Evolutionary conservation across 345 rosid species (phyloP).

Genomic region (Eucalyptus pauciflora): DNA sequence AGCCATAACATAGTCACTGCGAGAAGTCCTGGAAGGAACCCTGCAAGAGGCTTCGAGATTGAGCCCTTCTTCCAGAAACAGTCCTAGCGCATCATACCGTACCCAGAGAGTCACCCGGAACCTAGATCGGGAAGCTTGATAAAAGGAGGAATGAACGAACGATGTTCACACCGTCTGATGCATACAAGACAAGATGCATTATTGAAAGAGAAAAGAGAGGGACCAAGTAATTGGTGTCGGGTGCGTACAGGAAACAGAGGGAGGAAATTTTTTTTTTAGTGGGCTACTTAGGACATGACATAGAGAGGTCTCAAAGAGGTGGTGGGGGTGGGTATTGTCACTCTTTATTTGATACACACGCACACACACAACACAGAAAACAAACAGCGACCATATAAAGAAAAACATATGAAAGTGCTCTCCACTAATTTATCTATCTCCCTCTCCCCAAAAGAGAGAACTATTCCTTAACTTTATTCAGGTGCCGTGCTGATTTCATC

Average conservation of each 20-base stretch:
- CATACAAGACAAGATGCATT: background rate
- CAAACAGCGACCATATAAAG: background rate
- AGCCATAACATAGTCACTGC: background rate
- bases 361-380: background rate
- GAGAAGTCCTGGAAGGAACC: background rate
- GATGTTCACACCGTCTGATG: background rate
- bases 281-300: background rate
- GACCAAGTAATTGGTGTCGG: background rate
- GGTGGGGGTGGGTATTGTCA: background rate
- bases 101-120: background rate
- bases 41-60: background rate
- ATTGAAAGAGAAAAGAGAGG: background rate
- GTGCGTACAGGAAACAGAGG: background rate
- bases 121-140: background rate
- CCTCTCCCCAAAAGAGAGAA: background rate
- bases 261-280: background rate
- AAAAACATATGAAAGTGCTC: background rate
- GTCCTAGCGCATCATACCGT: background rate
- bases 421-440: background rate
- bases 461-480: background rate
- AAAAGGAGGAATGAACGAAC: background rate
- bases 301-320: background rate
- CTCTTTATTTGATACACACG: background rate
- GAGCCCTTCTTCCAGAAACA: background rate
- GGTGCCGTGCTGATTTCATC: background rate